A percentile compares a stretch with the other conserved stretches of the same genome.
phyloP scores from a whole-genome alignment of 768 basidiomycete genomes.

The Lactarius deliciosus region DNA sequence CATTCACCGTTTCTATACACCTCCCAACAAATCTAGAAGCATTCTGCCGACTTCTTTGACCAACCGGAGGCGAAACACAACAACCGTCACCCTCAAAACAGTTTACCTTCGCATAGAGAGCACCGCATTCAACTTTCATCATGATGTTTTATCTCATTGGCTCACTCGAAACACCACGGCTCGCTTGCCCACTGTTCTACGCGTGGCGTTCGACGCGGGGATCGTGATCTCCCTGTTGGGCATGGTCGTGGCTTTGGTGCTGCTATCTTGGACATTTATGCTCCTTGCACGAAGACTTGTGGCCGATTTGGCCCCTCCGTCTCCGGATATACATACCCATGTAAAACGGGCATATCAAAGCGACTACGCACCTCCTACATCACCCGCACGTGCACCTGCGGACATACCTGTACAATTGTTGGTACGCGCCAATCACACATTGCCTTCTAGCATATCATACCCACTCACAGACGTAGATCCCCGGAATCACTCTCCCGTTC shows the following conservation, averaged over 20 bases:
- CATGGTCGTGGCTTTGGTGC: slow-evolving; percentile 23
- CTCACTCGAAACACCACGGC: slow-evolving; percentile 4
- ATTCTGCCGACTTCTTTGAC: slow-evolving; percentile 8
- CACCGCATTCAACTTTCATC: slow-evolving; percentile 23
- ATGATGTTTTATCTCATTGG: slow-evolving; percentile 14
- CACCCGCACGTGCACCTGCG: background rate
- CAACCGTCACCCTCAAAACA: slow-evolving; percentile 9
- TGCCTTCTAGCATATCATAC: too few species aligned
- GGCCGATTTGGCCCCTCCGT: background rate
- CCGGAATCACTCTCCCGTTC: slow-evolving; percentile 80
- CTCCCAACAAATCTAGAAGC: background rate
- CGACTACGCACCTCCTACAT: slow-evolving; percentile 8
- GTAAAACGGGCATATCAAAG: slow-evolving; percentile 11
- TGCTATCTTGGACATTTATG: slow-evolving; percentile 18
- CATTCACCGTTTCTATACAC: slow-evolving; percentile 2
- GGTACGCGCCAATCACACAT: slow-evolving; percentile 16
- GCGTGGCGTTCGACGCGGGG: slow-evolving; percentile 37
- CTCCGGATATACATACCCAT: background rate
- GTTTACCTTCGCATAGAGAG: slow-evolving; percentile 25
- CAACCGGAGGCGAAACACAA: slow-evolving; percentile 12
- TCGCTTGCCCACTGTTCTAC: slow-evolving; percentile 34
- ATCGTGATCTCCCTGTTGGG: slow-evolving; percentile 16
- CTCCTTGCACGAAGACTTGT: slow-evolving; percentile 18
- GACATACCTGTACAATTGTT: slow-evolving; percentile 24
- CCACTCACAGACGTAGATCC: slow-evolving; percentile 51